Percentiles rank a stretch among this genome's conserved stretches.
Conservation (phyloP, 352 stramenopile genomes). For the Thraustochytrium striatum region DNA sequence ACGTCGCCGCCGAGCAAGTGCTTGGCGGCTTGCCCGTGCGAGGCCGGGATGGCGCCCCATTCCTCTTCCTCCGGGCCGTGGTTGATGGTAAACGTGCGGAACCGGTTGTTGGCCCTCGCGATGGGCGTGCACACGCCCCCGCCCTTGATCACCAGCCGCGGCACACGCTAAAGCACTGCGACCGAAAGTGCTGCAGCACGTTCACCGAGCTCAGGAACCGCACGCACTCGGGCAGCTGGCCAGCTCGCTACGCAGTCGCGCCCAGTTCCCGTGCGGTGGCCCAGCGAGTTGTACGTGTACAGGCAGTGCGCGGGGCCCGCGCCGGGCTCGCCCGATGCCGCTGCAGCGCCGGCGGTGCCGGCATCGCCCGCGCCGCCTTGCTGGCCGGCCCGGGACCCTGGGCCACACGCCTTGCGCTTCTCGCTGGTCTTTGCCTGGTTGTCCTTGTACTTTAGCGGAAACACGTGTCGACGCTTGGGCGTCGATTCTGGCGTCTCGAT, state of each 20-base stretch:
- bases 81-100: slow-evolving; percentile 34
- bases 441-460: no score
- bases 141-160: slow-evolving; percentile 23
- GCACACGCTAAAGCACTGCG: neutral
- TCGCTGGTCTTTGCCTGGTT: no score
- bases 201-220: slow-evolving; percentile 24
- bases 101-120: slow-evolving; percentile 17
- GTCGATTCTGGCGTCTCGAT: no score
- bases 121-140: slow-evolving; percentile 22
- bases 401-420: neutral
- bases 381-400: neutral
- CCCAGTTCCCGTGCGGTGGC: slow-evolving; percentile 36
- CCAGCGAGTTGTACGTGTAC: no score
- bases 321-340: neutral
- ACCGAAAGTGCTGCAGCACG: slow-evolving; percentile 20
- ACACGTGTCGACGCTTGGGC: no score
- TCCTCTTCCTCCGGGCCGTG: slow-evolving; percentile 36
- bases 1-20: slow-evolving; percentile 22
- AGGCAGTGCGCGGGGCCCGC: no score
- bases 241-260: neutral
- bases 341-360: neutral
- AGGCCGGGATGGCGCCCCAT: slow-evolving; percentile 26
- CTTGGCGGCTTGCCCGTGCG: neutral
- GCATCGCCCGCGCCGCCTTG: neutral
- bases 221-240: slow-evolving; percentile 30